Evolutionary conservation across 2,329 filamentous ascomycete species (phyloP), one percentile per base, ranked within the genome.

Genomic region (Sporothrix pseudoabietina): DNA sequence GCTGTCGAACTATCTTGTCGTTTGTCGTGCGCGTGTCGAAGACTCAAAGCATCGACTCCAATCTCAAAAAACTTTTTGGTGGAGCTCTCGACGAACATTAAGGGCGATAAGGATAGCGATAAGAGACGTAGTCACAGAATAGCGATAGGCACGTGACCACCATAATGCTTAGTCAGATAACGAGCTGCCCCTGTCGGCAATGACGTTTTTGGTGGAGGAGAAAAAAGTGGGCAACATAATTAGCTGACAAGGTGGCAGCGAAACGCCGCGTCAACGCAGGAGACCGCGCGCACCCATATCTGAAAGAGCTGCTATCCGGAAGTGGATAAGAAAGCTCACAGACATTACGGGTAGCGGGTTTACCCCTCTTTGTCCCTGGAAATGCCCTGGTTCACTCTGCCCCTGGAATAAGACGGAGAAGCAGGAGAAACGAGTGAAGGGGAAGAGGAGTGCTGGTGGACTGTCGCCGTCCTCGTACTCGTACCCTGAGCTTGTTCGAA

Each of bases 1-100:
- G 70, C 44, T 19, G 61, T 41, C 32, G n/a, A 63, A 22, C 22
- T 22, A 1, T 14, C n/a, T 6, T 65, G 61, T 44, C 39, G 61
- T 26, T 26, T 16, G 39, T 47, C 4, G 10, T 30, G 26, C 1
- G 26, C 26, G 26, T 26, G 26, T n/a, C 22, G n/a, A 3, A 71
- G n/a, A 32, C 19, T 5, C 19, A 63, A 14, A 22, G 4, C 9
- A 6, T 39, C 55, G 16, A 57, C 26, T 32, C 4, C 26, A 61
- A n/a, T 16, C 59, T 44, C 59, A 30, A 74, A 69, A 69, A 63
- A 55, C 12, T 72, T 66, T 72, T 72, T 72, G 30, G 70, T 72
- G 69, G 69, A 65, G 41, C 54, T 32, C 30, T 30, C 30, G 47
- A 32, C 16, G 19, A 30, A 19, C 47, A 12, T 22, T 30, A 6